Base-by-base conservation (phyloP, 73 alveolate species). In the Paramecium sonneborni region DNA sequence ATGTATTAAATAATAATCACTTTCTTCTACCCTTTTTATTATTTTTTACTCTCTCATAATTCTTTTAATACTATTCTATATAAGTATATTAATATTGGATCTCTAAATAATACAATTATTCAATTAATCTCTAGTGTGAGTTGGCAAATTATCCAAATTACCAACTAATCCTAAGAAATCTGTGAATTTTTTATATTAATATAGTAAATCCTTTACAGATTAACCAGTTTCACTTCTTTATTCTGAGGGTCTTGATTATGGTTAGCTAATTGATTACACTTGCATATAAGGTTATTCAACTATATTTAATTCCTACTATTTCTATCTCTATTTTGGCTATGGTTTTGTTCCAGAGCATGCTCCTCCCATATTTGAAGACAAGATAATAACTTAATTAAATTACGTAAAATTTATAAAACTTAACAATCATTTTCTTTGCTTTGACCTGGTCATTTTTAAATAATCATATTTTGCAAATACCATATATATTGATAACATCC, bases 1-100 rank as follows among this genome's bases (percentile, higher is more conserved):
- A 74, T 74, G 58, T 14, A 74, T 39, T 74, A 74, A 74, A 37
- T 74, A 74, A 37, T 74, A 74, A 37, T 74, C 87, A 20, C 67
- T 74, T 74, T 74, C 87, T 74, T 74, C 87, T 10, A 74, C 87
- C 20, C 87, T 74, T n/a, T 74, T 74, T 34, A 74, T 20, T 34
- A 62, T 62, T 62, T 62, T 30, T 62, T 62, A 62, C 84, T 62
- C 84, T 30, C 24, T 62, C 84, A 62, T 62, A 11, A 62, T 62
- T 62, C 84, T 62, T 62, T 62, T 62, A 7, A 62, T 62, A n/a
- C 44, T 62, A 62, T 62, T 62, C 84, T 26, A 62, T 30, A 62
- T 62, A 26, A 62, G 48, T 12, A 62, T 62, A 62, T 62, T 62
- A 11, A 62, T 62, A 62, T 62, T 62, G 1, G 84, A 62, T 62